Base-by-base conservation (phyloP, 106 monocot genomes). In the Dendrobium officinale region DNA sequence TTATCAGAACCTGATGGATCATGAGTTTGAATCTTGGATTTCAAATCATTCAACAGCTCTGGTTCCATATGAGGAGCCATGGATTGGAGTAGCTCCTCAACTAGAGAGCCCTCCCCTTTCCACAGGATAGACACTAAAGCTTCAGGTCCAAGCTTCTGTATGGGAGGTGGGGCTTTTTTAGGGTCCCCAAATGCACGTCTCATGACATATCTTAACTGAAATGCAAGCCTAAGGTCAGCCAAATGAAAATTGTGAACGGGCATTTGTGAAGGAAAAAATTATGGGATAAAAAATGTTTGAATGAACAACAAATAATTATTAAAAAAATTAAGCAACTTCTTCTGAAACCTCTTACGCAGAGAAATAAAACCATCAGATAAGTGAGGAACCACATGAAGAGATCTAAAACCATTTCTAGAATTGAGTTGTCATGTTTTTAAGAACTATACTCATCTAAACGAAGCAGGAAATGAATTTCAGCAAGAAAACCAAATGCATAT, bases 51-150 rank as follows among this genome's bases (percentile, higher is more conserved):
- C 45, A 98, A 72, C 54, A 81, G 37, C 48, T 91, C 79, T 29
- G 81, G 37, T 24, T 98, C 94, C 61, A 98, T 72, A 83, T 95
- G 89, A 77, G 88, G 83, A 16, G 82, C 78, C 89, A 98, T 91
- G 73, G 86, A 92, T 58, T 85, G 84, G 37, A 95, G 92, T 11
- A 98, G 87, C 42, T 98, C 98, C 59, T 89, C 88, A 73, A 98
- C 91, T 24, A 98, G 77, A n/a, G 98, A 98, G 40, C 88, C 88
- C 81, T 98, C 92, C 47, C 95, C 98, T 75, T 91, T 94, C 98
- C 98, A 98, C 20, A 98, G 55, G 10, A 81, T 83, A 58, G 85
- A 85, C 61, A 95, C 84, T 42, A 92, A 56, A 6, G 77, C 85
- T 77, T 88, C 88, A 16, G 87, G 88, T 19, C 79, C 83, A 37